phyloP scores from a whole-genome alignment of 2,329 filamentous ascomycete species.

The Clarireedia sp. region DNA sequence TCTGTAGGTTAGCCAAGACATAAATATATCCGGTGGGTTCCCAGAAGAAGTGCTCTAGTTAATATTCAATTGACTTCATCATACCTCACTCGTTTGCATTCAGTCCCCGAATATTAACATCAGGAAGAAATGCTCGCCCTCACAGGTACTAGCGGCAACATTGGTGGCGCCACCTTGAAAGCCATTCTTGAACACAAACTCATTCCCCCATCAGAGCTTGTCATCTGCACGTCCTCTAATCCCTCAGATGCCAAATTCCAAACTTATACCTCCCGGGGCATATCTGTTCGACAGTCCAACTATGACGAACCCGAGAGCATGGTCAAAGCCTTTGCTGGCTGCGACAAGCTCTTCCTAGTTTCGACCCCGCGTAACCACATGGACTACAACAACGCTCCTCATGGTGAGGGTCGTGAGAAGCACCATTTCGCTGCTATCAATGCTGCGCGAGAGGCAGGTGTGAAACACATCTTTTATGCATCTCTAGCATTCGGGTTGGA shows the following conservation, averaged over 20 bases:
- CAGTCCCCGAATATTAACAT: no score
- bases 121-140: constrained; percentile 9
- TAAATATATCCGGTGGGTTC: no score
- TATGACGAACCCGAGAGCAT: constrained; percentile 8
- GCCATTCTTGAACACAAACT: constrained; percentile 11
- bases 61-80: no score
- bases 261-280: constrained; percentile 15
- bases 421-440: constrained; percentile 22
- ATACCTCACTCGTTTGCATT: no score
- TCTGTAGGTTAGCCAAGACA: no score
- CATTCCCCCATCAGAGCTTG: constrained; percentile 8
- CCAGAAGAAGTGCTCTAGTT: no score
- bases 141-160: constrained; percentile 14
- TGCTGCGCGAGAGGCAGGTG: constrained; percentile 27
- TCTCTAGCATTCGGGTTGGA: constrained; percentile 23
- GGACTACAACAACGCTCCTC: constrained; percentile 36
- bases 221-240: constrained; percentile 13
- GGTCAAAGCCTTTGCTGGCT: constrained; percentile 9
- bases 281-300: constrained; percentile 10
- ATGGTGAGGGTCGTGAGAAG: constrained; percentile 15
- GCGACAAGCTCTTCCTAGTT: constrained; percentile 28
- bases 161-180: constrained; percentile 12
- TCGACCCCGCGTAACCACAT: constrained; percentile 20
- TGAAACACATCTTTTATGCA: constrained; percentile 31
- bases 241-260: constrained; percentile 31